Conservation (phyloP, 2,329 filamentous ascomycete species). For the Cytospora mali region DNA sequence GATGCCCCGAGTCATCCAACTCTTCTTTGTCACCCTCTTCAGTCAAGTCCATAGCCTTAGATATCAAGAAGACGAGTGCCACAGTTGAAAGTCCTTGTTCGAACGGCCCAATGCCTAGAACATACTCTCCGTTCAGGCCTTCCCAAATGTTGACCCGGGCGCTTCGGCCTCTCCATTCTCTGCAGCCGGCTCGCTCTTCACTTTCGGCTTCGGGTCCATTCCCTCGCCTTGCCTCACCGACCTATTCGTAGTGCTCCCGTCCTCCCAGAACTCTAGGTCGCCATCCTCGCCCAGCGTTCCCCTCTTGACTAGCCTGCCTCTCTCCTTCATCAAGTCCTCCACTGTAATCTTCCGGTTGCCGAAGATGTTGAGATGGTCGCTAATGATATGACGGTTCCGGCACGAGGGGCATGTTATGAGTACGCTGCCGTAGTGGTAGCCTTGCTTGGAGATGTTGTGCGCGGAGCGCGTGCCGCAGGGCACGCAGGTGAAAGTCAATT, state of each 20-base stretch:
- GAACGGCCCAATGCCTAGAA: neutral
- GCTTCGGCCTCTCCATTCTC: slow-evolving; percentile 19
- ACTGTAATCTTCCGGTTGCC: slow-evolving; percentile 70
- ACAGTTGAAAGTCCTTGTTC: neutral
- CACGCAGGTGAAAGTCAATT: slow-evolving; percentile 90
- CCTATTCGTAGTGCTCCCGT: slow-evolving; percentile 54
- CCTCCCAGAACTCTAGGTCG: slow-evolving; percentile 92
- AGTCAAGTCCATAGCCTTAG: neutral
- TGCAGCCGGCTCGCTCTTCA: slow-evolving; percentile 5
- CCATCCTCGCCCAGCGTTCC: slow-evolving; percentile 74
- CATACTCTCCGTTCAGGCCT: slow-evolving; percentile 6
- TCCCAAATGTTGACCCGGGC: slow-evolving; percentile 37
- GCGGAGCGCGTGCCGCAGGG: slow-evolving; percentile 79
- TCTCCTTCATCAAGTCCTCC: slow-evolving; percentile 76
- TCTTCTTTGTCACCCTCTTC: neutral
- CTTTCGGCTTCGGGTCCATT: slow-evolving; percentile 22
- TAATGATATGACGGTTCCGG: slow-evolving; percentile 86
- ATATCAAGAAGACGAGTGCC: neutral
- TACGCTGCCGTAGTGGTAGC: slow-evolving; percentile 88
- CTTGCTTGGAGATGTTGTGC: slow-evolving; percentile 89
- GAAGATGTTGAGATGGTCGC: slow-evolving; percentile 82
- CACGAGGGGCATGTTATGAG: slow-evolving; percentile 87
- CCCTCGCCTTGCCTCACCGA: slow-evolving; percentile 31
- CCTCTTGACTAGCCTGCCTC: slow-evolving; percentile 73
- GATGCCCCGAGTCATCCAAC: neutral